These are phyloP conservation scores for Apiotrichum porosum DNA, from an alignment of 1,284 basidiomycete genomes.

Conservation along the genomic window DNA sequence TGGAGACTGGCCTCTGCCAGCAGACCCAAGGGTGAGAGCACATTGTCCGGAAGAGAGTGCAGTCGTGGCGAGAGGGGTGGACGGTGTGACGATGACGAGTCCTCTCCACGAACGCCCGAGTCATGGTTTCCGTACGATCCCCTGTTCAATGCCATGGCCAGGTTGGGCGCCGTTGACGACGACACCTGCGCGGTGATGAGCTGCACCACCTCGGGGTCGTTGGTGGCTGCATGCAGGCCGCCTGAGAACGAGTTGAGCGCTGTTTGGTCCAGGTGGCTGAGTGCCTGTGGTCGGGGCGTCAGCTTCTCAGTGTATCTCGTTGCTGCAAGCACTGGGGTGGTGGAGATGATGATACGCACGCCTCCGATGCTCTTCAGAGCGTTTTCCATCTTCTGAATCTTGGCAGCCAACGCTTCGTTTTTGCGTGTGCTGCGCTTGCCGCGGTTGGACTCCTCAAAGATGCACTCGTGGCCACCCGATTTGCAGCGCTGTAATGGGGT, in stretches of 20 bases:
- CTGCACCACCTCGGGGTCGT: conserved; percentile 64
- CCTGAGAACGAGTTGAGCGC: conserved; percentile 52
- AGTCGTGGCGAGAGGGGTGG: conserved; percentile 64
- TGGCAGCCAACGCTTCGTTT: conserved; percentile 78
- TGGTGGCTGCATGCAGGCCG: conserved; percentile 31
- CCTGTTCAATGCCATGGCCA: conserved; percentile 32
- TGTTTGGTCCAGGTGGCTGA: conserved; percentile 65
- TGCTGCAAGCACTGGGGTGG: not conserved
- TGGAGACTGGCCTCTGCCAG: conserved; percentile 86
- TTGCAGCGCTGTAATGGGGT: conserved; percentile 50
- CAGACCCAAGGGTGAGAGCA: conserved; percentile 81
- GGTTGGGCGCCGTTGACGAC: conserved; percentile 29
- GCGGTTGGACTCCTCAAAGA: conserved; percentile 90
- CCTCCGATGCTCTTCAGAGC: conserved; percentile 62
- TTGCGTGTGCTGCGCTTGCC: conserved; percentile 84
- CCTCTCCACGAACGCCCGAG: conserved; percentile 8
- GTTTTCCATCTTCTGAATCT: conserved; percentile 86
- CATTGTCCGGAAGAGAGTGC: conserved; percentile 83
- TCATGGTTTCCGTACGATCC: conserved; percentile 15
- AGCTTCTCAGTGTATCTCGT: not conserved
- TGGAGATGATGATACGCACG: conserved; percentile 16
- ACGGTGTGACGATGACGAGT: conserved; percentile 16
- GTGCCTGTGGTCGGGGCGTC: conserved; percentile 31
- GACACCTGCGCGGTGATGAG: conserved; percentile 67
- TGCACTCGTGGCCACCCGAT: conserved; percentile 78